A percentile compares a stretch with the other conserved stretches of the same genome.
These are phyloP conservation scores for Suillus occidentalis DNA, from an alignment of 768 basidiomycete genomes.

Conservation along the genomic window DNA sequence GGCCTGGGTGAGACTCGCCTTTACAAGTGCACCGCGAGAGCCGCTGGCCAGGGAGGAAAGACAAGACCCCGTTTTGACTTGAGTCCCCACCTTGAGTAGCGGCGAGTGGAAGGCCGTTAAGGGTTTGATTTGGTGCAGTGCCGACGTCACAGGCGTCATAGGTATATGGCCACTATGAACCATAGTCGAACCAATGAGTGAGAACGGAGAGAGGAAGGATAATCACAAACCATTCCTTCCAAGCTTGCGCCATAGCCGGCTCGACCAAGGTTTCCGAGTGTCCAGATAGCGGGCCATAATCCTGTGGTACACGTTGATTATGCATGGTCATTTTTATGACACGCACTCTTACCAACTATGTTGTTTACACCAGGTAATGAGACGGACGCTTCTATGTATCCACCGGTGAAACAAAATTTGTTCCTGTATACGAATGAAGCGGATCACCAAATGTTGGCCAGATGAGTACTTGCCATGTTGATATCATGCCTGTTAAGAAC, in stretches of 20 bases:
- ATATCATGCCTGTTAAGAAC: constrained; percentile 47
- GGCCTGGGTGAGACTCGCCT: constrained; percentile 83
- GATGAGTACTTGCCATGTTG: constrained; percentile 33
- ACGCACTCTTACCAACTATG: constrained; percentile 43
- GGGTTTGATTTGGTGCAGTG: constrained; percentile 77
- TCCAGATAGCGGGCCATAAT: constrained; percentile 58
- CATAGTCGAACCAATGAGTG: constrained; percentile 4
- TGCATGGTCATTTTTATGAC: neutral
- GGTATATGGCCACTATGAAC: constrained; percentile 59
- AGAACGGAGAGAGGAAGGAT: neutral
- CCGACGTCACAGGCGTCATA: constrained; percentile 83
- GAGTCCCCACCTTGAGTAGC: constrained; percentile 61
- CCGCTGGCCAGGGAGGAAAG: constrained; percentile 78
- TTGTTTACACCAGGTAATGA: constrained; percentile 66
- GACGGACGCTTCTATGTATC: constrained; percentile 66
- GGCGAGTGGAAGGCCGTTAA: constrained; percentile 64
- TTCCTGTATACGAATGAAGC: constrained; percentile 47
- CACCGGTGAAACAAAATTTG: constrained; percentile 89
- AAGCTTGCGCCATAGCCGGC: constrained; percentile 69
- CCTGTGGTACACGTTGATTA: constrained; percentile 24
- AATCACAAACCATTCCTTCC: constrained; percentile 45
- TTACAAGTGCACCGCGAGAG: constrained; percentile 85
- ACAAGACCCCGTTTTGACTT: constrained; percentile 47
- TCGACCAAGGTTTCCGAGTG: constrained; percentile 58
- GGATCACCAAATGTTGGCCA: constrained; percentile 2